Conservation (phyloP, 2,329 filamentous ascomycete genomes). For the Fusarium keratoplasticum region DNA sequence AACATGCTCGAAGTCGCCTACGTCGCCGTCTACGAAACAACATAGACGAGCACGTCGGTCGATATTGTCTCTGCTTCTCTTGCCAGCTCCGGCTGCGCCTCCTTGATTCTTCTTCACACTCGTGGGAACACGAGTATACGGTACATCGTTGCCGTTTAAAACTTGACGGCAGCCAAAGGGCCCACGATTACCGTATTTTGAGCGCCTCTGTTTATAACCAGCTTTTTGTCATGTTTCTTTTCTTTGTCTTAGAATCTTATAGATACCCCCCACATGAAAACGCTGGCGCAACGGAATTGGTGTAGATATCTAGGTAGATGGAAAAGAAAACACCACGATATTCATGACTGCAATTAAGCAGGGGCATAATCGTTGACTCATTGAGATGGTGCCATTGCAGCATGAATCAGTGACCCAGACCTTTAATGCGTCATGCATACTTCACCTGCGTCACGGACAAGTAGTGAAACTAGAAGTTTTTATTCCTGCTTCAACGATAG, state of each 20-base stretch:
- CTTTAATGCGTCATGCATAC: neutral
- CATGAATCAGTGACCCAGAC: neutral
- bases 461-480: slow-evolving; percentile 8
- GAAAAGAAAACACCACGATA: slow-evolving; percentile 21
- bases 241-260: slow-evolving; percentile 5
- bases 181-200: slow-evolving; percentile 3
- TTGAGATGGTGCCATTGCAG: neutral
- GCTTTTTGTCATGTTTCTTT: slow-evolving; percentile 18
- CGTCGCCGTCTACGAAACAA: slow-evolving; percentile 53
- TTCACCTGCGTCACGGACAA: neutral
- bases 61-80: neutral
- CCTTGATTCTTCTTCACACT: neutral
- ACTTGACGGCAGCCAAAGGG: neutral
- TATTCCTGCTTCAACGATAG: slow-evolving; percentile 27
- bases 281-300: slow-evolving; percentile 8
- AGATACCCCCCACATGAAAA: slow-evolving; percentile 14
- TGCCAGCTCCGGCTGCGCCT: neutral
- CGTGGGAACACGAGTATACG: neutral
- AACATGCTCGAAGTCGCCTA: slow-evolving; percentile 57
- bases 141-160: neutral
- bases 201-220: neutral
- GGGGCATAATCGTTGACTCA: neutral
- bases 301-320: slow-evolving; percentile 20
- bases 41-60: slow-evolving; percentile 14
- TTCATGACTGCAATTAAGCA: slow-evolving; percentile 20